These are phyloP conservation scores for Liquidambar formosana DNA, from an alignment of 164 flowering plant genomes.

Conservation along the genomic window DNA sequence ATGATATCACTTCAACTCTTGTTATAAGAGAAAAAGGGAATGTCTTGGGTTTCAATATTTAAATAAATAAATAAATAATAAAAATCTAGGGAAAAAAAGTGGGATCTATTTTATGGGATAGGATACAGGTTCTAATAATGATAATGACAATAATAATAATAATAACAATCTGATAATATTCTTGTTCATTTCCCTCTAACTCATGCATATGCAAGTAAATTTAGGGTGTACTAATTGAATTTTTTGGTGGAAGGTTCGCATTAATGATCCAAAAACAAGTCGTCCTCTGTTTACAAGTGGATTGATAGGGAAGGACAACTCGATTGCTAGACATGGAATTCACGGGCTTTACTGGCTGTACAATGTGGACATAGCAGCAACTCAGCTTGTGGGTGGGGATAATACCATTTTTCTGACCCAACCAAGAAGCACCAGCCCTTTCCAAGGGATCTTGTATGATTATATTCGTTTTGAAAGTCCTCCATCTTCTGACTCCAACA, in stretches of 20 bases:
- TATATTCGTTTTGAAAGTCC: conserved; percentile 41
- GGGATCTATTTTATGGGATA: no score
- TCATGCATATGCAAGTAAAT: no score
- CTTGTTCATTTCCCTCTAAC: no score
- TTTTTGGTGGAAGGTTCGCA: conserved; percentile 25
- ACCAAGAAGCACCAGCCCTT: conserved; percentile 21
- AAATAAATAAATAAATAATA: no score
- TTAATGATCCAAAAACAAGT: conserved; percentile 18
- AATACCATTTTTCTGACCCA: conserved; percentile 31
- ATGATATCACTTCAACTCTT: no score
- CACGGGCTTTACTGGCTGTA: conserved; percentile 34
- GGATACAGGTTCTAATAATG: no score
- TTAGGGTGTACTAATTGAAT: no score
- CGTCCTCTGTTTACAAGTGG: conserved; percentile 31
- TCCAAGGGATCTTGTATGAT: conserved; percentile 44
- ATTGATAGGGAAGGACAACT: conserved; percentile 34
- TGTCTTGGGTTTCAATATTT: no score
- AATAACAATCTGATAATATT: no score
- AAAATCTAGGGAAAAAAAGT: no score
- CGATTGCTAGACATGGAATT: conserved; percentile 45
- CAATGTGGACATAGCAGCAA: conserved; percentile 22
- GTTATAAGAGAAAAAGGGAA: no score
- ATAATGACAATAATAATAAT: no score
- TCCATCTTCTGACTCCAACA: neutral
- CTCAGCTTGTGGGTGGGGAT: conserved; percentile 21